Conservation (phyloP, 1,284 basidiomycete species). For the Grifola frondosa region DNA sequence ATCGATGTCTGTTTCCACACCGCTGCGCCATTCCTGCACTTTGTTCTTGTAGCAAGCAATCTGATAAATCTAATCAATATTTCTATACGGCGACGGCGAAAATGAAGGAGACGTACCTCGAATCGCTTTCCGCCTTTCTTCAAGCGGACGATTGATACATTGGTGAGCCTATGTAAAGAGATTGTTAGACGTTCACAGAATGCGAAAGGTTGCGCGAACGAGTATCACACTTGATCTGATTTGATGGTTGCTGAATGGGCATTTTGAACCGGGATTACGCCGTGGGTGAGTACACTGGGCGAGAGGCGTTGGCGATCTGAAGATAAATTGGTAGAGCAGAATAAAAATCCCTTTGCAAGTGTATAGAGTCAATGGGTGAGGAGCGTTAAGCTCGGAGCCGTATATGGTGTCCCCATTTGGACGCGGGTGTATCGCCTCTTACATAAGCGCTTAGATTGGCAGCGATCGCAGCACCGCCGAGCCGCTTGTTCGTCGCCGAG, state of each 20-base stretch:
- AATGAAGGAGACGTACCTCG: conserved; percentile 57
- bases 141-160: conserved; percentile 93
- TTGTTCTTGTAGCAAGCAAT: conserved; percentile 99
- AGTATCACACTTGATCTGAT: conserved; percentile 74
- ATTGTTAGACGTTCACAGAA: conserved; percentile 13
- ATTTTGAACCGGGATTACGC: conserved; percentile 30
- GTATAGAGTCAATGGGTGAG: no score
- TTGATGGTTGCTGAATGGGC: conserved; percentile 81
- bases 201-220: conserved; percentile 3
- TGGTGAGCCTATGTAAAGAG: conserved; percentile 70
- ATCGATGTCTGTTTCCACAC: conserved; percentile 91
- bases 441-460: conserved; percentile 2
- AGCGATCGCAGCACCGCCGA: conserved; percentile 14
- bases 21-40: conserved; percentile 93
- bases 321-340: no score
- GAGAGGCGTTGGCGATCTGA: no score
- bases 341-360: no score
- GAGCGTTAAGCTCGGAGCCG: no score
- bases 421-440: no score
- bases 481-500: neutral
- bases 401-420: no score
- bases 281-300: conserved; percentile 2
- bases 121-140: conserved; percentile 98
- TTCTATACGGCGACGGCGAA: conserved; percentile 7
- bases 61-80: no score